Conservation (phyloP, 2,329 filamentous ascomycete genomes). For the Dactylellina parvicollis region DNA sequence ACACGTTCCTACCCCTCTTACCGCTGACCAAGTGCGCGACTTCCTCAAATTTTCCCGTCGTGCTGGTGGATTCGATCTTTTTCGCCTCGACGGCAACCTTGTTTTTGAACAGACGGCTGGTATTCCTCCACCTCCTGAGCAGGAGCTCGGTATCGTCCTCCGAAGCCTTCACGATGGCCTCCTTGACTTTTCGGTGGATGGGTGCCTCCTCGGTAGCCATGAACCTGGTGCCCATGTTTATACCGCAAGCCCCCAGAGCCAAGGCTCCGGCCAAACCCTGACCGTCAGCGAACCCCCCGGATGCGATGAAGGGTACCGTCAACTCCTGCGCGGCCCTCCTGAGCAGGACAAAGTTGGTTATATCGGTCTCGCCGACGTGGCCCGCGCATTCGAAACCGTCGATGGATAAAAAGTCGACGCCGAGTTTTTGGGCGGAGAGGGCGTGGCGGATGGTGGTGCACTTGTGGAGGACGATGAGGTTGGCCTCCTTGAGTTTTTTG, state of each 20-base stretch:
- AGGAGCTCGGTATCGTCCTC: constrained; percentile 89
- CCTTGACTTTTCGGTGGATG: constrained; percentile 92
- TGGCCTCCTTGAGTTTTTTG: constrained; percentile 80
- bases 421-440: constrained; percentile 87
- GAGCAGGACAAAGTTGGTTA: constrained; percentile 89
- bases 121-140: constrained; percentile 86
- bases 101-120: constrained; percentile 86
- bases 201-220: constrained; percentile 96
- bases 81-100: constrained; percentile 83
- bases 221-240: constrained; percentile 99
- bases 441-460: constrained; percentile 97
- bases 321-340: constrained; percentile 84
- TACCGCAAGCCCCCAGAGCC: constrained; percentile 86
- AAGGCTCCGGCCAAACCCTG: constrained; percentile 91
- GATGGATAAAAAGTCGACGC: constrained; percentile 95
- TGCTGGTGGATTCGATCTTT: constrained; percentile 83
- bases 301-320: constrained; percentile 90
- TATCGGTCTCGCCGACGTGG: constrained; percentile 86
- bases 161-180: constrained; percentile 84
- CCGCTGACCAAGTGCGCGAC: constrained; percentile 88
- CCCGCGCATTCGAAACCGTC: constrained; percentile 97
- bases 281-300: constrained; percentile 93
- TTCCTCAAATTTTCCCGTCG: constrained; percentile 86
- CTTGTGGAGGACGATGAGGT: constrained; percentile 86
- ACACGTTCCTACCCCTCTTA: constrained; percentile 89